Evolutionary conservation across 2,329 filamentous ascomycete species (phyloP).

Genomic region (Aspergillus sp.): DNA sequence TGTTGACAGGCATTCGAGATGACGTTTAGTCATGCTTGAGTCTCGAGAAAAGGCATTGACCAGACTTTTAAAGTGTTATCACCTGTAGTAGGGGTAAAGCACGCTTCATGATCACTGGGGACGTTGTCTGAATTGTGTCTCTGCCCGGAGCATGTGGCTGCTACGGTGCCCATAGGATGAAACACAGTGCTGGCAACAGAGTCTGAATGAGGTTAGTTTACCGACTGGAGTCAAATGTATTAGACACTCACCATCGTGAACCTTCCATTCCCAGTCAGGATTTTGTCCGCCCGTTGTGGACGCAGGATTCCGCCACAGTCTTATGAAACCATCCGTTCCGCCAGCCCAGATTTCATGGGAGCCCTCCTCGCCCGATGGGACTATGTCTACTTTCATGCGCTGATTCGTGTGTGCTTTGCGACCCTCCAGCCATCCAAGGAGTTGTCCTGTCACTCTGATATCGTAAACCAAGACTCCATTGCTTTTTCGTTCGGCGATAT

Average conservation of each 20-base stretch:
- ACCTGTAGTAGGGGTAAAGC: background rate
- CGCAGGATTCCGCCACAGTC: constrained; percentile 44
- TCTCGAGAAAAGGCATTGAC: constrained; percentile 22
- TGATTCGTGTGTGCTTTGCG: constrained; percentile 45
- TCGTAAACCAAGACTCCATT: constrained; percentile 52
- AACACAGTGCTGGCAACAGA: constrained; percentile 39
- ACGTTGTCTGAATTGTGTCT: constrained; percentile 17
- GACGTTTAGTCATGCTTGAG: background rate
- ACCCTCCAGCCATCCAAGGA: constrained; percentile 44
- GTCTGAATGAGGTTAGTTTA: constrained; percentile 27
- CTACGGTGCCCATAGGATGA: constrained; percentile 40
- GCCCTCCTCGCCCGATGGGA: constrained; percentile 22
- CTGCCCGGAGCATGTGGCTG: constrained; percentile 46
- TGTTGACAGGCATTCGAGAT: background rate
- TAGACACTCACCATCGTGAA: constrained; percentile 36
- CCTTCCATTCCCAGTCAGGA: constrained; percentile 36
- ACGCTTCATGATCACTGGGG: constrained; percentile 6
- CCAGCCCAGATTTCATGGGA: constrained; percentile 52
- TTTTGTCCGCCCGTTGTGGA: constrained; percentile 31
- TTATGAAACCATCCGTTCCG: constrained; percentile 47
- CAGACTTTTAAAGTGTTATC: constrained; percentile 38
- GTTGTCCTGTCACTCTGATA: constrained; percentile 45
- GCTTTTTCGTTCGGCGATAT: constrained; percentile 50
- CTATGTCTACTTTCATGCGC: constrained; percentile 49
- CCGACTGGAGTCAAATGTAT: constrained; percentile 2